Conservation (phyloP, 306 rosid species). For the Senna siamea region DNA sequence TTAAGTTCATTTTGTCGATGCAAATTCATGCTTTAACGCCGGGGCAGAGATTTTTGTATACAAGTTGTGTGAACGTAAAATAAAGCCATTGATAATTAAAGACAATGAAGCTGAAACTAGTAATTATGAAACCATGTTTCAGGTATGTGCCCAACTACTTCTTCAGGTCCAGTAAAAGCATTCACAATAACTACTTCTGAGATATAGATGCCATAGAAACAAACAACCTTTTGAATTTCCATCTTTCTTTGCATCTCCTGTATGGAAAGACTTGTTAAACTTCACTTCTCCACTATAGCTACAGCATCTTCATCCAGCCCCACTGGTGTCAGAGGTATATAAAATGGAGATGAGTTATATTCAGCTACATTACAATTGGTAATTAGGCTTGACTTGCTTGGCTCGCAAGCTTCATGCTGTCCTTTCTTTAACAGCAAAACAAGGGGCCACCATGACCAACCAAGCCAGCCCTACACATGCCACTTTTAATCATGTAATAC, state of each 20-base stretch:
- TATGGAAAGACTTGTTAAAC: too few species aligned
- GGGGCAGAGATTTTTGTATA: neutral
- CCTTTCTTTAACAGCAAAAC: conserved; percentile 2
- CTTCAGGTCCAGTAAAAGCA: neutral
- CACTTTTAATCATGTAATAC: conserved; percentile 5
- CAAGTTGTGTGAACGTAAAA: neutral
- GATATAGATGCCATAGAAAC: neutral
- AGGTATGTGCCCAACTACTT: neutral
- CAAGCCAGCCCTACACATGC: conserved; percentile 14
- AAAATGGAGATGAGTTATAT: too few species aligned
- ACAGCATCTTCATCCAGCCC: too few species aligned
- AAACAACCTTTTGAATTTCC: neutral
- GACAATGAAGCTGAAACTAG: neutral
- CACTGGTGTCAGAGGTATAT: too few species aligned
- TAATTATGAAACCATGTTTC: neutral
- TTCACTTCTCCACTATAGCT: neutral
- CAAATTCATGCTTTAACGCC: too few species aligned
- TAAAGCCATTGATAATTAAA: neutral
- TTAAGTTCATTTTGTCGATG: neutral
- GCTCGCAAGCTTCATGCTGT: conserved; percentile 18
- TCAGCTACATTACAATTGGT: neutral
- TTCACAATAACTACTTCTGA: neutral
- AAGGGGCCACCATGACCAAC: neutral
- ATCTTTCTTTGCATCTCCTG: too few species aligned
- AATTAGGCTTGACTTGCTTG: conserved; percentile 14